phyloP scores from a whole-genome alignment of 192 early-diverging fungal species.

The Coemansia sp. region DNA sequence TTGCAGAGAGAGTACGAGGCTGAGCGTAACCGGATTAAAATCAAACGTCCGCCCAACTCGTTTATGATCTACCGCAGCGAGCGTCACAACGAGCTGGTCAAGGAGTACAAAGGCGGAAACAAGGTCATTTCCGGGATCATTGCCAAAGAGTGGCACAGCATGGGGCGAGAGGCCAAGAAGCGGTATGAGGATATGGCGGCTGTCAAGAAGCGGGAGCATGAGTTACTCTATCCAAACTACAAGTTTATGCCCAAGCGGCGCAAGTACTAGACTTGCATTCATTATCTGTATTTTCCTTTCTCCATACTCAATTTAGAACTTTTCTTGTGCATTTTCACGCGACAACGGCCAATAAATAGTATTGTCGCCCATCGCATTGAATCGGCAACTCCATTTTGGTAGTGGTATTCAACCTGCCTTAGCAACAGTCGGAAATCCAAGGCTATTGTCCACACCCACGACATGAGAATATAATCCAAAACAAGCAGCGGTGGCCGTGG shows the following conservation, averaged over 20 bases:
- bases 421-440: background rate
- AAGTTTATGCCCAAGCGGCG: conserved; percentile 50
- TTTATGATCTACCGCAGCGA: conserved; percentile 52
- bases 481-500: background rate
- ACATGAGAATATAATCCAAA: background rate
- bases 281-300: background rate
- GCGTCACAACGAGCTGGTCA: conserved; percentile 49
- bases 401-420: background rate
- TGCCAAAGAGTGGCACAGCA: conserved; percentile 44
- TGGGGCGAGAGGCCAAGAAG: conserved; percentile 25
- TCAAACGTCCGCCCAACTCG: conserved; percentile 53
- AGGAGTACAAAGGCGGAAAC: conserved; percentile 44
- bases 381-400: background rate
- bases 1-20: conserved; percentile 12
- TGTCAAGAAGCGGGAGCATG: conserved; percentile 46
- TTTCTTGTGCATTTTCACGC: background rate
- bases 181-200: conserved; percentile 44
- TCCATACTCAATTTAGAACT: background rate
- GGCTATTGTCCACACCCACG: background rate
- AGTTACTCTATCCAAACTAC: conserved; percentile 52
- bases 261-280: conserved; percentile 11
- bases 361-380: background rate
- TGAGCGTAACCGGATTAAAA: conserved; percentile 41
- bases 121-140: conserved; percentile 51
- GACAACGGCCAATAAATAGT: background rate